Base-by-base conservation (phyloP, 2,329 filamentous ascomycete genomes). In the Pseudogymnoascus sp. region DNA sequence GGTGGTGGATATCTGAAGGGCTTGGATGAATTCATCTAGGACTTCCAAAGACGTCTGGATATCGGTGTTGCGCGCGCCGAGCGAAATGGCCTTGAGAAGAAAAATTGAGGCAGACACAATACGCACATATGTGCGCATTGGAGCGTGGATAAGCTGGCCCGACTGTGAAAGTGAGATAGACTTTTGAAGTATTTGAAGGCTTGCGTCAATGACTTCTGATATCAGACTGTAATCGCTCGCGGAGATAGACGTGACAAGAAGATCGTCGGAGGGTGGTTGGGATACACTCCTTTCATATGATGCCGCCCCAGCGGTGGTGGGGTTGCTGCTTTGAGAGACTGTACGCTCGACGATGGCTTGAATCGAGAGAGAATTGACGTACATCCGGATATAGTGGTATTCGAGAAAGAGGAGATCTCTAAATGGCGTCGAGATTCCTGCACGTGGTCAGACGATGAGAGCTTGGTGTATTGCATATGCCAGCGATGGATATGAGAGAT, bases 271-370 rank as follows among this genome's bases (percentile, higher is more conserved):
- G 11, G 46, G 6, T 21, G 7, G 11, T 42, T 23, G 37, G 13
- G 29, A 46, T 26, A 21, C 42, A 46, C 13, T 23, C 42, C 21
- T 46, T 26, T 46, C 42, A 46, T 7, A 46, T 5, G 42, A 69
- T 38, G 78, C 71, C 71, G 78, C 40, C 53, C 74, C 68, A 59
- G 68, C 29, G 61, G 69, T 67, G 62, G 70, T 65, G 42, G 73
- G 15, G 13, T 15, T 46, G 21, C 72, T 5, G 42, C 73, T 71
- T 56, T 76, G 73, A 37, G 73, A 72, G 4, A 81, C 72, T 1
- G 77, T 78, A n/a, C 81, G 78, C 64, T 84, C 82, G 2, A 83
- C 80, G 2, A 84, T 78, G 2, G 82, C 82, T 70, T 84, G 82
- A 72, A 84, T 80, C 2, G 81, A 81, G 5, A 84, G 75, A 0